These are phyloP conservation scores for Penicillium decumbens DNA, from an alignment of 2,329 filamentous ascomycete species.

Conservation along the genomic window DNA sequence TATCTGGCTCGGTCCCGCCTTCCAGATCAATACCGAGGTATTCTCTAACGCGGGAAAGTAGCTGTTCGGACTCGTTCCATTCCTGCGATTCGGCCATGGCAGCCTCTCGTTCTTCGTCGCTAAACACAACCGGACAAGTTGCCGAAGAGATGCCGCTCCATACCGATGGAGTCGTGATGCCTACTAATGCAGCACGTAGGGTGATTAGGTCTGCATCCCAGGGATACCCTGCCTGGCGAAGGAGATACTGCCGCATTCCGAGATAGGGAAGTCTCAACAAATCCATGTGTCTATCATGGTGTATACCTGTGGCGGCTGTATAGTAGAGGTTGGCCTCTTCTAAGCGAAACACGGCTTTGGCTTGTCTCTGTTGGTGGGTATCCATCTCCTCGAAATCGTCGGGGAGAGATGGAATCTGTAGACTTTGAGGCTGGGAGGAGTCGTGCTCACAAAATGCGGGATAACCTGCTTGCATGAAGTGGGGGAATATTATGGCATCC, in stretches of 20 bases:
- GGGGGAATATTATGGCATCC: slow-evolving; percentile 24
- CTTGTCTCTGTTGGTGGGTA: slow-evolving; percentile 20
- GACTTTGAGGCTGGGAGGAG: slow-evolving; percentile 20
- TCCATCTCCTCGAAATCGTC: slow-evolving; percentile 22
- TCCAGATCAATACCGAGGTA: slow-evolving; percentile 23
- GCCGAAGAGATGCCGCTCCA: slow-evolving; percentile 39
- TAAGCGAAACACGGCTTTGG: slow-evolving; percentile 17
- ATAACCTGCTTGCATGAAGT: slow-evolving; percentile 27
- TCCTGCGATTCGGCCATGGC: slow-evolving; percentile 21
- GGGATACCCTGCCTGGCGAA: slow-evolving; percentile 25
- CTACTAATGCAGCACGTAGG: slow-evolving; percentile 23
- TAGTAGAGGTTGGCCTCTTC: slow-evolving; percentile 30
- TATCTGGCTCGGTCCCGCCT: slow-evolving; percentile 25
- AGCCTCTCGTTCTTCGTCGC: slow-evolving; percentile 17
- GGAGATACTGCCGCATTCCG: slow-evolving; percentile 26
- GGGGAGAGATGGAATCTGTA: slow-evolving; percentile 24
- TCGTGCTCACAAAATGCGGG: slow-evolving; percentile 27
- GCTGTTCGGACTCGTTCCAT: slow-evolving; percentile 26
- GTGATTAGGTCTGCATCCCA: slow-evolving; percentile 30
- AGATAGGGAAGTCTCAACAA: slow-evolving; percentile 22
- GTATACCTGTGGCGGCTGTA: slow-evolving; percentile 25
- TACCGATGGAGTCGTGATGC: slow-evolving; percentile 19
- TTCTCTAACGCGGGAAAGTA: slow-evolving; percentile 20
- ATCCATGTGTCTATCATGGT: slow-evolving; percentile 22
- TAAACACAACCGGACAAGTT: slow-evolving; percentile 21